Conservation (phyloP, 371 early-diverging fungal genomes). For the Encephalitozoon romaleae region DNA sequence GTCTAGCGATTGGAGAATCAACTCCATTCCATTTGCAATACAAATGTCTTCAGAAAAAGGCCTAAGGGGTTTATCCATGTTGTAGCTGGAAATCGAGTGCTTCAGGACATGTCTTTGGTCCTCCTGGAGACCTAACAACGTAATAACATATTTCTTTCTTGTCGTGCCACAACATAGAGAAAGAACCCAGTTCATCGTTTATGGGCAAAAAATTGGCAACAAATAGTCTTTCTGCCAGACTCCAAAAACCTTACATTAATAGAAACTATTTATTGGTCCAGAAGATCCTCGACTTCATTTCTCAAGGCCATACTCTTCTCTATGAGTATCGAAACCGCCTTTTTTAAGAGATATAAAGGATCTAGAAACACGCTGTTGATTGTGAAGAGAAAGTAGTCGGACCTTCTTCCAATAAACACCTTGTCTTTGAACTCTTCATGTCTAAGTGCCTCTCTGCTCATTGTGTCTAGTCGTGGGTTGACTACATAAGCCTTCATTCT, state of each 20-base stretch:
- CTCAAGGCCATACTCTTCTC: slow-evolving; percentile 27
- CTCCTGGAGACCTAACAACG: slow-evolving; percentile 8
- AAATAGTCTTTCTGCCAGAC: not conserved
- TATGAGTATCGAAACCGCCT: slow-evolving; percentile 32
- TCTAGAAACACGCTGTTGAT: slow-evolving; percentile 47
- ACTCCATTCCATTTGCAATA: not conserved
- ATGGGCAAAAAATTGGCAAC: slow-evolving; percentile 14
- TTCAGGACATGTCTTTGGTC: slow-evolving; percentile 8
- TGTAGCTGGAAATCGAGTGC: not conserved
- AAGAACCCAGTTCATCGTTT: not conserved
- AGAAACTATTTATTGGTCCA: not conserved
- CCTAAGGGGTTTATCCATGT: not conserved
- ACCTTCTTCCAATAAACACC: slow-evolving; percentile 74
- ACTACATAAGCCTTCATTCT: slow-evolving; percentile 68
- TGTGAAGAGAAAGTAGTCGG: slow-evolving; percentile 80
- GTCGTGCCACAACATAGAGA: not conserved
- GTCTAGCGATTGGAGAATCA: slow-evolving; percentile 17
- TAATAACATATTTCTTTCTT: slow-evolving; percentile 6
- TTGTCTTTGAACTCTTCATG: slow-evolving; percentile 79
- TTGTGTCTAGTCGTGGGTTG: slow-evolving; percentile 82
- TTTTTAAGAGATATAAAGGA: slow-evolving; percentile 40
- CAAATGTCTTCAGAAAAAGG: slow-evolving; percentile 20
- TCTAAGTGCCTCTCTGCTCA: slow-evolving; percentile 83
- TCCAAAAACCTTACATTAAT: not conserved
- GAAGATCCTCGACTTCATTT: slow-evolving; percentile 15